Conservation (phyloP, 495 filamentous ascomycete species). For the Cenococcum geophilum region DNA sequence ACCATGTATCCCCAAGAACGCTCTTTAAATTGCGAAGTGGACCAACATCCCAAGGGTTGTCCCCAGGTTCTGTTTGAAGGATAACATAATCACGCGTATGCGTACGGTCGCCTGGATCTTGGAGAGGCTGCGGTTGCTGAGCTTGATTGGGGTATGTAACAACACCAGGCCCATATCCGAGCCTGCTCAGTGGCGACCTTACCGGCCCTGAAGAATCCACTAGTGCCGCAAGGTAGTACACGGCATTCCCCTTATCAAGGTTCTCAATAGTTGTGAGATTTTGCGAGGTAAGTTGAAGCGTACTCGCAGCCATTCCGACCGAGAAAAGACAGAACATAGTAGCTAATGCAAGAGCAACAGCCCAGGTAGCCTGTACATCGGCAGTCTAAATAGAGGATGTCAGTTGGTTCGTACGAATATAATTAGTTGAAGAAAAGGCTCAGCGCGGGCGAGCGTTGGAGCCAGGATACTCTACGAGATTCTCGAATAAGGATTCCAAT, state of each 20-base stretch:
- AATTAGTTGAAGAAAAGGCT: background rate
- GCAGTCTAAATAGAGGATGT: slow-evolving; percentile 24
- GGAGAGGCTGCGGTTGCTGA: background rate
- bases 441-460: no score
- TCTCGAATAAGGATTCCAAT: no score
- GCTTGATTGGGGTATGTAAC: background rate
- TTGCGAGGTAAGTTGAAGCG: slow-evolving; percentile 57
- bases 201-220: background rate
- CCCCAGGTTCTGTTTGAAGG: slow-evolving; percentile 17
- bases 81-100: slow-evolving; percentile 8
- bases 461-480: no score
- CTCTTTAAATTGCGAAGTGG: slow-evolving; percentile 10
- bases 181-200: background rate
- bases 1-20: slow-evolving; percentile 13
- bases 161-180: background rate
- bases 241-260: slow-evolving; percentile 52
- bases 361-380: slow-evolving; percentile 46
- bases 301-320: slow-evolving; percentile 67
- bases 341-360: slow-evolving; percentile 49
- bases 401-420: background rate
- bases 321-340: slow-evolving; percentile 72
- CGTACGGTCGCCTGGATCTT: background rate
- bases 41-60: slow-evolving; percentile 24
- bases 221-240: slow-evolving; percentile 37
- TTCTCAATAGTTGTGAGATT: slow-evolving; percentile 84